Percentiles rank a stretch among this genome's conserved stretches.
phyloP scores from a whole-genome alignment of 768 basidiomycete species.

The Candolleomyces efflorescens region DNA sequence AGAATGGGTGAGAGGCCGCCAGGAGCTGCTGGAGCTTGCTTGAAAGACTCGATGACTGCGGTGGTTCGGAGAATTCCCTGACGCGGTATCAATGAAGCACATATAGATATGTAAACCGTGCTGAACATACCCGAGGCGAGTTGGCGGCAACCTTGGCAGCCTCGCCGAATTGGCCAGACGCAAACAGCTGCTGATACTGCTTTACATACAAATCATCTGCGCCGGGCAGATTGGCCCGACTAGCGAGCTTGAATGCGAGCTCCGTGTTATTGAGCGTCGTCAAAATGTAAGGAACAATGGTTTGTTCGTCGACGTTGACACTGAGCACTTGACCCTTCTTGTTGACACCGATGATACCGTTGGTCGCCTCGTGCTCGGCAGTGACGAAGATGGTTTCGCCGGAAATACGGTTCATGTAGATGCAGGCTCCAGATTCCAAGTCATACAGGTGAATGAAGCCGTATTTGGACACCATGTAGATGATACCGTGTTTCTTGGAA shows the following conservation, averaged over 20 bases:
- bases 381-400: slow-evolving; percentile 99
- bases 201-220: slow-evolving; percentile 95
- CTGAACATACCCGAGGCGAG: slow-evolving; percentile 71
- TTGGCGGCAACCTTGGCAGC: slow-evolving; percentile 98
- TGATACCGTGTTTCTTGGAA: slow-evolving; percentile 92
- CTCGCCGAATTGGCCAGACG: slow-evolving; percentile 82
- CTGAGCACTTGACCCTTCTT: slow-evolving; percentile 98
- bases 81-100: slow-evolving; percentile 8
- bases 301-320: slow-evolving; percentile 95
- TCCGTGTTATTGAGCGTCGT: slow-evolving; percentile 94
- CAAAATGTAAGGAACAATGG: slow-evolving; percentile 92
- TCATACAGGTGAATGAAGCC: slow-evolving; percentile 99
- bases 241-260: slow-evolving; percentile 96
- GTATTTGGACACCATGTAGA: slow-evolving; percentile 97
- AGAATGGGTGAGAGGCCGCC: slow-evolving; percentile 93
- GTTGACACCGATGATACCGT: slow-evolving; percentile 99
- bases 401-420: slow-evolving; percentile 99
- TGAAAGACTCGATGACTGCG: slow-evolving; percentile 97
- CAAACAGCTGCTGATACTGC: slow-evolving; percentile 91
- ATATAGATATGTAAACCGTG: background rate
- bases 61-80: slow-evolving; percentile 93
- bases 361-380: slow-evolving; percentile 88
- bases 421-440: slow-evolving; percentile 92
- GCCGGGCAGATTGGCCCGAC: slow-evolving; percentile 92
- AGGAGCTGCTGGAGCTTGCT: slow-evolving; percentile 84